Evolutionary conservation across 805 yeast species (phyloP), one percentile per base, ranked within the genome.

Genomic region (Yamadazyma kitorensis): DNA sequence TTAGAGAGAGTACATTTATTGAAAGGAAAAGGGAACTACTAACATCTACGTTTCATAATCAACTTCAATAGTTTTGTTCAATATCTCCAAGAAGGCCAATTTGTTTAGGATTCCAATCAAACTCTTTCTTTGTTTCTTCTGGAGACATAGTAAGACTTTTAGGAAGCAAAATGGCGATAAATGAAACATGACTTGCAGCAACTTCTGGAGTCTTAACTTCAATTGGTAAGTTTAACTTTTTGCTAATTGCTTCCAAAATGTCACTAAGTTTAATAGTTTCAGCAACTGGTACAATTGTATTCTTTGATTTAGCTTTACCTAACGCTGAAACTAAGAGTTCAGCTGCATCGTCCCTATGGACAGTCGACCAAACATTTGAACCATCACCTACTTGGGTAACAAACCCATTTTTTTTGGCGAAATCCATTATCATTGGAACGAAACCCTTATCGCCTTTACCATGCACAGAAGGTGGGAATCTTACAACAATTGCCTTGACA

Each of bases 401-500:
- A 18, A 49, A 48, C 2, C 61, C 61, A 4, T 39, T 24, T 33
- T 57, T 43, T 34, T 63, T 48, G n/a, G 70, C 52, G 28, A 59
- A 42, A 2, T 53, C 53, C 3, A 44, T 31, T 7, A 52, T 28
- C 6, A 19, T 8, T 2, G 55, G 44, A 17, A 57, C 22, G 24
- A 61, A 62, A 1, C 46, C 59, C 4, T 37, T 31, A 31, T 57
- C 63, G 1, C 45, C 51, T 10, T 33, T 45, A 14, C 55, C 71
- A 41, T 63, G 70, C 19, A 57, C 64, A 7, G 56, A 41, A 18
- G 65, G 61, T 11, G 63, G 43, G 16, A 64, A 42, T 39, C 65
- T 50, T 2, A 64, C 37, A 9, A 37, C 17, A n/a, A 37, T 29
- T 4, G 49, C 38, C 18, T 47, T 49, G 3, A 65, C 55, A 10